Percentiles rank a stretch among this genome's conserved stretches.
Conservation (phyloP, 345 rosid species). For the Trapa bicornis region DNA sequence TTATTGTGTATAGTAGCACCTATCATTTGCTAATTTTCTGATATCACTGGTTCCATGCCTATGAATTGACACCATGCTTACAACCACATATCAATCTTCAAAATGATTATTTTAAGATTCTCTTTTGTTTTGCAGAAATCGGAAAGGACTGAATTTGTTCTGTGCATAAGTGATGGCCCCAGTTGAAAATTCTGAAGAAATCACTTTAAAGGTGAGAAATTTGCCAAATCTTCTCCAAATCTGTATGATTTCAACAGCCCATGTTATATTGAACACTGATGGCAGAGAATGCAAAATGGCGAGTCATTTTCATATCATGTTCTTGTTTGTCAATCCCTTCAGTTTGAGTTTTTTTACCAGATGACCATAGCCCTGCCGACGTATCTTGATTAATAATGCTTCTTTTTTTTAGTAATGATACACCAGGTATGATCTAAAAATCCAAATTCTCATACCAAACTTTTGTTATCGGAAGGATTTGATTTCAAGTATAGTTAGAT, state of each 20-base stretch:
- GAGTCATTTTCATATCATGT: neutral
- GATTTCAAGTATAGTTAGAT: no score
- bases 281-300: no score
- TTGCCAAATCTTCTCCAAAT: neutral
- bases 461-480: neutral
- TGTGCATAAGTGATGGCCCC: neutral
- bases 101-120: neutral
- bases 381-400: neutral
- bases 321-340: neutral
- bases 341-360: neutral
- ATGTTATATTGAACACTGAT: neutral
- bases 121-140: neutral
- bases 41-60: no score
- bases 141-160: neutral
- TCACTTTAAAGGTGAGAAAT: neutral
- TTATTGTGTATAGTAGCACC: no score
- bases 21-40: no score
- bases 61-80: no score
- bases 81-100: no score
- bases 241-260: neutral
- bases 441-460: neutral
- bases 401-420: neutral
- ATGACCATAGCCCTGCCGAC: neutral
- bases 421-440: neutral
- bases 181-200: conserved; percentile 14